Percentiles rank a stretch among this genome's conserved stretches.
Evolutionary conservation across 1,139 yeast genomes (phyloP).

Genomic region (Taphrina communis): DNA sequence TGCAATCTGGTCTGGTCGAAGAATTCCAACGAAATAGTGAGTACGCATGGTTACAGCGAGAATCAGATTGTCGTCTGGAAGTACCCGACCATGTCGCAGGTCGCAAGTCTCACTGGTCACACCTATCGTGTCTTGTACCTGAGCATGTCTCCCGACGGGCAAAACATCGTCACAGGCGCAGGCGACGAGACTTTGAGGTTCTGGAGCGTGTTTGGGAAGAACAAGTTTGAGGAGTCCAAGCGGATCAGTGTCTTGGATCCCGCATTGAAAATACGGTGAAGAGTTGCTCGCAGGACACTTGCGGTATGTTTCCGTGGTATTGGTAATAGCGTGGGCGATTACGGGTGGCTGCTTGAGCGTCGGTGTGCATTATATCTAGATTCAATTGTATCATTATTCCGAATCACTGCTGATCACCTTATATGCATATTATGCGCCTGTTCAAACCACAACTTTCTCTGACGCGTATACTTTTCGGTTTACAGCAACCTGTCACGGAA

Average conservation of each 20-base stretch:
- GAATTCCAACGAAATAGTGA: slow-evolving; percentile 87
- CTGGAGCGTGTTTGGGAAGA: slow-evolving; percentile 47
- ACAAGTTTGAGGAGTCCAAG: slow-evolving; percentile 33
- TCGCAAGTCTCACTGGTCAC: slow-evolving; percentile 92
- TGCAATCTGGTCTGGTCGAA: slow-evolving; percentile 94
- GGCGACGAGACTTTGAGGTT: slow-evolving; percentile 86
- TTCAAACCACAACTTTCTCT: too few relatives aligned
- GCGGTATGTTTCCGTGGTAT: not conserved
- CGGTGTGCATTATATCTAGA: not conserved
- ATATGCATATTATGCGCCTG: too few relatives aligned
- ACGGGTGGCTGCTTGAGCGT: too few relatives aligned
- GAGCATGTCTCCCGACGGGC: slow-evolving; percentile 95
- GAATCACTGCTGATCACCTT: too few relatives aligned
- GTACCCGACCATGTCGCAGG: slow-evolving; percentile 88
- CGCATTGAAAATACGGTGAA: slow-evolving; percentile 33
- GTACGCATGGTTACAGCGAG: slow-evolving; percentile 92
- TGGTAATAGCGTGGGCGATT: not conserved
- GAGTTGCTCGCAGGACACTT: not conserved
- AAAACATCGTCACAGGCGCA: slow-evolving; percentile 97
- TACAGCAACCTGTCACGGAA: too few relatives aligned
- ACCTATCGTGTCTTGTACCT: slow-evolving; percentile 88
- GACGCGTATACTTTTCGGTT: too few relatives aligned
- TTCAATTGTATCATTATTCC: slow-evolving; percentile 1
- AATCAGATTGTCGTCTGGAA: slow-evolving; percentile 95
- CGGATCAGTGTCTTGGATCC: slow-evolving; percentile 38